phyloP scores from a whole-genome alignment of 1,284 basidiomycete genomes.

The Bondarzewia mesenterica region DNA sequence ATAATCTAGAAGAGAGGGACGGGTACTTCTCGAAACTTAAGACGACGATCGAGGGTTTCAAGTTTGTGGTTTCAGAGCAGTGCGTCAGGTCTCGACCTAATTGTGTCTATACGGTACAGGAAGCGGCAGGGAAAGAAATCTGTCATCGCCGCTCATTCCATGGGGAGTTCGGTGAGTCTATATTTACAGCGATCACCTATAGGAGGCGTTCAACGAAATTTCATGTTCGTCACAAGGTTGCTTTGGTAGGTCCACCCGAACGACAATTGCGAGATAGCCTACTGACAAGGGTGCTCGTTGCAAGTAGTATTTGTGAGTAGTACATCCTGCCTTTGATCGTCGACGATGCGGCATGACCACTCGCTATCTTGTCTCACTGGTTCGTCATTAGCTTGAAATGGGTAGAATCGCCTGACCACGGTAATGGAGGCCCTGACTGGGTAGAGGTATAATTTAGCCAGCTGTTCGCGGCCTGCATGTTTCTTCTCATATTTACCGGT shows the following conservation, averaged over 20 bases:
- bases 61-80: conserved; percentile 35
- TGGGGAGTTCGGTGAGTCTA: conserved; percentile 71
- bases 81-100: conserved; percentile 1
- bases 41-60: conserved; percentile 77
- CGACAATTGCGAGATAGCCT: too few species aligned
- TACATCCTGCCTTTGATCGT: conserved; percentile 8
- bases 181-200: neutral
- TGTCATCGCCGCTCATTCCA: conserved; percentile 84
- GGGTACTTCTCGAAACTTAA: conserved; percentile 90
- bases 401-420: conserved; percentile 86
- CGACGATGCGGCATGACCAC: too few species aligned
- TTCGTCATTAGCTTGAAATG: conserved; percentile 71
- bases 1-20: conserved; percentile 89
- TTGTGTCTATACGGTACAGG: conserved; percentile 26
- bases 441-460: conserved; percentile 60
- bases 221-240: conserved; percentile 27
- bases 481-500: too few species aligned
- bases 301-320: conserved; percentile 12
- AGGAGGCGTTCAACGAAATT: conserved; percentile 1
- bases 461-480: too few species aligned
- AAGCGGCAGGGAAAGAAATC: conserved; percentile 72
- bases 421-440: conserved; percentile 85
- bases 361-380: neutral
- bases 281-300: neutral
- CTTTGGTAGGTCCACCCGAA: conserved; percentile 42